Base-by-base conservation (phyloP, 2,329 filamentous ascomycete species). In the Bipolaris gigantea region DNA sequence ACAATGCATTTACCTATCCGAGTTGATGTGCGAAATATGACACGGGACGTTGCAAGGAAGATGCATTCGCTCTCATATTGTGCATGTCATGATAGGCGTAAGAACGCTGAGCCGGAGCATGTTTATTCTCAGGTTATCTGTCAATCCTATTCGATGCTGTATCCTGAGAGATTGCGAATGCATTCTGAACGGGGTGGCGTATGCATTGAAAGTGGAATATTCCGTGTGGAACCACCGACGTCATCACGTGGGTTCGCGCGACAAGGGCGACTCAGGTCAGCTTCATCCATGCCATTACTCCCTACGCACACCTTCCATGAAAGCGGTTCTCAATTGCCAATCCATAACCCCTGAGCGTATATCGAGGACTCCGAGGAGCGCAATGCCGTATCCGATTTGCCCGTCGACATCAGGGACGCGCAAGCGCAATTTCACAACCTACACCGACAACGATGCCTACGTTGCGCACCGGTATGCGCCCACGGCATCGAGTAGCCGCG, bases 391-490 rank as follows among this genome's bases (percentile, higher is more conserved):
- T 18, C 36, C 19, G 25, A 3, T 38, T 39, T 33, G 3, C 15
- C 15, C 41, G 18, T 36, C 30, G 21, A 35, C 44, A 10, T 47
- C 51, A 30, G 43, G 51, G 15, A 55, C 49, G 27, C 61, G 64
- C 54, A 70, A 70, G 57, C 65, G 67, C 33, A 70, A 66, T 35
- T 52, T 54, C 21, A 33, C 48, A 10, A 40, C 16, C 13, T 63
- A 61, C 43, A 19, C 42, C 13, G 50, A 60, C 34, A 54, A 59
- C 19, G 50, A 59, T 7, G 33, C 40, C 34, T 23, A 23, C 27
- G 35, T 40, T 34, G 34, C 41, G 2, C 35, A 41, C 13, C 55
- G 51, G 11, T 46, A 45, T 8, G 46, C 49, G 9, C 53, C 56
- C 1, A 60, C 57, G 36, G 60, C 47, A 33, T 2, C 33, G 9